Evolutionary conservation across 768 basidiomycete genomes (phyloP).

Genomic region (Favolaschia claudopus): DNA sequence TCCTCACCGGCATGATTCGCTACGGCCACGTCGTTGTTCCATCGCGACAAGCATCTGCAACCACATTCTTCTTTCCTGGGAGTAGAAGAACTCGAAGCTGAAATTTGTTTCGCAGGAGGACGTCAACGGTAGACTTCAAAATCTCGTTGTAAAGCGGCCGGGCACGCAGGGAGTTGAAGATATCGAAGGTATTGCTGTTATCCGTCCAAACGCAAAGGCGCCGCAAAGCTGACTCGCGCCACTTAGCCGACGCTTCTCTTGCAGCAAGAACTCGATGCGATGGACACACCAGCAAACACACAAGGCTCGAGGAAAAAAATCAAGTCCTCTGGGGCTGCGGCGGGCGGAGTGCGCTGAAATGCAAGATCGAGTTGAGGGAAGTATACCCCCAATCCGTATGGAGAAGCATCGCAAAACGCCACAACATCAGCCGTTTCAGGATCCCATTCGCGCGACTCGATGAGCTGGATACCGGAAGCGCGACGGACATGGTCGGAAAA

Average conservation of each 20-base stretch:
- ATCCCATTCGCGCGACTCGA: constrained; percentile 30
- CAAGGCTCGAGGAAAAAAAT: constrained; percentile 39
- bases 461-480: constrained; percentile 30
- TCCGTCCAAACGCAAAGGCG: constrained; percentile 33
- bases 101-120: constrained; percentile 5
- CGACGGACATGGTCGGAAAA: constrained; percentile 40
- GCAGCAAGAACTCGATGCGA: neutral
- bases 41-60: constrained; percentile 40
- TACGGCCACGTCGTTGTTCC: constrained; percentile 10
- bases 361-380: constrained; percentile 11
- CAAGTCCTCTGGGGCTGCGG: neutral
- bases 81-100: constrained; percentile 34
- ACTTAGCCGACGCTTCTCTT: neutral
- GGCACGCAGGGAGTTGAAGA: constrained; percentile 25
- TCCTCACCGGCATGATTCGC: neutral
- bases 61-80: constrained; percentile 26
- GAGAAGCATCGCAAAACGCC: constrained; percentile 34
- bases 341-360: constrained; percentile 18
- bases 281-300: constrained; percentile 26
- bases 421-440: constrained; percentile 11
- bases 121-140: constrained; percentile 23
- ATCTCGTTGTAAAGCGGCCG: constrained; percentile 28
- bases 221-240: neutral
- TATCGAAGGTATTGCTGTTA: constrained; percentile 31
- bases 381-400: constrained; percentile 29